phyloP scores from a whole-genome alignment of 768 basidiomycete species.

The Lactarius indigo region DNA sequence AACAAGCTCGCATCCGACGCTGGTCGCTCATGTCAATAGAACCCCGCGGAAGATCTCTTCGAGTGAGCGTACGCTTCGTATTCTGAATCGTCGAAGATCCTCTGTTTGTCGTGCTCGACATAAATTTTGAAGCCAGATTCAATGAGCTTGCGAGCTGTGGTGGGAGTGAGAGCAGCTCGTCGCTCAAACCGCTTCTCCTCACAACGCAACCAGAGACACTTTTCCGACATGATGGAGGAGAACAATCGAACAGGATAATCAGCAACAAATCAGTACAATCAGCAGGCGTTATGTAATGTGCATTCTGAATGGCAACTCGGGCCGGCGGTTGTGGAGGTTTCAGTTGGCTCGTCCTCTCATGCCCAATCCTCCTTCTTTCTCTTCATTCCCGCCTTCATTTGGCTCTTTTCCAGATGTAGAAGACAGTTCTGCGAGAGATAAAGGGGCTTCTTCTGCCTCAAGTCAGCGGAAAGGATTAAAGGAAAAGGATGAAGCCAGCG shows the following conservation, averaged over 20 bases:
- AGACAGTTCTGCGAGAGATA: constrained; percentile 36
- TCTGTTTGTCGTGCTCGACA: constrained; percentile 90
- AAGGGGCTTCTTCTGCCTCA: constrained; percentile 25
- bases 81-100: constrained; percentile 92
- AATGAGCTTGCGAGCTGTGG: constrained; percentile 83
- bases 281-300: constrained; percentile 1
- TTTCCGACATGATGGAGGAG: constrained; percentile 40
- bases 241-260: background rate
- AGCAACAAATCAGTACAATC: background rate
- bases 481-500: constrained; percentile 30
- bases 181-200: constrained; percentile 95
- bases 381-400: constrained; percentile 63
- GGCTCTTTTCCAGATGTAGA: constrained; percentile 66
- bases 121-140: constrained; percentile 85
- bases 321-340: background rate
- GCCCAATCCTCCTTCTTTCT: constrained; percentile 57
- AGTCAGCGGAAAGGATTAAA: constrained; percentile 24
- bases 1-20: constrained; percentile 87
- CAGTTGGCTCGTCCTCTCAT: constrained; percentile 17
- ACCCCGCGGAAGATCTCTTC: constrained; percentile 1
- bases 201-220: constrained; percentile 88
- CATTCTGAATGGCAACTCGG: background rate
- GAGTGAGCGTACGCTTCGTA: constrained; percentile 74
- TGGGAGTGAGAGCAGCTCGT: constrained; percentile 89
- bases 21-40: constrained; percentile 33